phyloP scores from a whole-genome alignment of 306 rosid genomes.

The Casuarina equisetifolia region DNA sequence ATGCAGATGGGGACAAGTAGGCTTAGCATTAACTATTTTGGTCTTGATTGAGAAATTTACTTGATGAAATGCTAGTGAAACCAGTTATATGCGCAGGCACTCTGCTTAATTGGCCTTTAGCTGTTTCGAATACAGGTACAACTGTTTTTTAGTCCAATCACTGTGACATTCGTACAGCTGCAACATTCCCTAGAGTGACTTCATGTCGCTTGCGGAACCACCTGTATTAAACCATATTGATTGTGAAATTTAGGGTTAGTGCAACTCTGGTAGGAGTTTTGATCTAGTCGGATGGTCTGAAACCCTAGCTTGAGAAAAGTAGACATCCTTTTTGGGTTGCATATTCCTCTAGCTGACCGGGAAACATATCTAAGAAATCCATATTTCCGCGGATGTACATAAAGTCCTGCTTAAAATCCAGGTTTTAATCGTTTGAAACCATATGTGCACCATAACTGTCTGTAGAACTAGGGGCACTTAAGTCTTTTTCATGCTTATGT shows the following conservation, averaged over 20 bases:
- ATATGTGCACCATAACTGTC: background rate
- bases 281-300: too few relatives aligned
- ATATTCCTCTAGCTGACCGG: too few relatives aligned
- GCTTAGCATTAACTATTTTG: slow-evolving; percentile 1
- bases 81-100: background rate
- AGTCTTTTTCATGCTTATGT: too few relatives aligned
- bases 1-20: background rate
- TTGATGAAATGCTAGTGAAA: background rate
- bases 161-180: too few relatives aligned
- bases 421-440: too few relatives aligned
- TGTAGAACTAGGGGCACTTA: background rate
- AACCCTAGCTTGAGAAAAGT: too few relatives aligned
- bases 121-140: background rate
- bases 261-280: background rate
- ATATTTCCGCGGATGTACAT: too few relatives aligned
- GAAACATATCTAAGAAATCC: too few relatives aligned
- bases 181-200: background rate
- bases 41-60: background rate
- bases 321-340: too few relatives aligned
- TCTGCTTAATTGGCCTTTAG: background rate
- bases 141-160: background rate
- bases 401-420: background rate
- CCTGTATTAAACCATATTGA: background rate
- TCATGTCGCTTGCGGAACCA: background rate
- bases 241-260: background rate